Percentiles rank a stretch among this genome's conserved stretches.
Conservation (phyloP, 305 asterid genomes). For the Petunia hybrid region DNA sequence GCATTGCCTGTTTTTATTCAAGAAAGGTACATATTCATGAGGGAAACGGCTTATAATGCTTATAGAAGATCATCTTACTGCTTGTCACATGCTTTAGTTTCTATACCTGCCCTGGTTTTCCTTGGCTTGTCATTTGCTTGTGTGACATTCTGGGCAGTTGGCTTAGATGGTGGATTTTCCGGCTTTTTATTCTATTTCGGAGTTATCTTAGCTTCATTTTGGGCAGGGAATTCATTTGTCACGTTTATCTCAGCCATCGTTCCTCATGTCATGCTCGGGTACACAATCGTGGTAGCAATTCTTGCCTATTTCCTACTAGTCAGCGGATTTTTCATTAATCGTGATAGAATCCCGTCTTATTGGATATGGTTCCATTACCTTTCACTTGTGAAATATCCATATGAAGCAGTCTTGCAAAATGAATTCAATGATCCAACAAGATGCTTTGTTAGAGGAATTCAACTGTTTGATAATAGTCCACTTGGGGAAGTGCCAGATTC, state of each 20-base stretch:
- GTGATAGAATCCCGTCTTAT: slow-evolving; percentile 41
- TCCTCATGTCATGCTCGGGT: slow-evolving; percentile 40
- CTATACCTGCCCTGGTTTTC: slow-evolving; percentile 36
- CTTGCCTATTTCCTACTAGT: slow-evolving; percentile 39
- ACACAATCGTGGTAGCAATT: slow-evolving; percentile 28
- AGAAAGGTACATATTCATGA: slow-evolving; percentile 43
- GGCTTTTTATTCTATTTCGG: slow-evolving; percentile 39
- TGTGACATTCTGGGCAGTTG: slow-evolving; percentile 45
- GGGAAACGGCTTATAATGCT: slow-evolving; percentile 45
- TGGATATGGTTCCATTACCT: slow-evolving; percentile 52
- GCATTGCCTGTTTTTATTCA: slow-evolving; percentile 38
- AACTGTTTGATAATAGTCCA: slow-evolving; percentile 61
- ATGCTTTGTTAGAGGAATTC: slow-evolving; percentile 61
- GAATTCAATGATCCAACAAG: slow-evolving; percentile 51
- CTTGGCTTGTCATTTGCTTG: slow-evolving; percentile 34
- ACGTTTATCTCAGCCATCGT: slow-evolving; percentile 42
- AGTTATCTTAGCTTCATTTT: slow-evolving; percentile 41
- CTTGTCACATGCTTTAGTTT: slow-evolving; percentile 41
- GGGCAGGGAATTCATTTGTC: slow-evolving; percentile 49
- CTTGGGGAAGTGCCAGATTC: slow-evolving; percentile 41
- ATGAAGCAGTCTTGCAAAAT: slow-evolving; percentile 58
- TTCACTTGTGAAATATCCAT: slow-evolving; percentile 58
- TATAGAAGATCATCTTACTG: slow-evolving; percentile 40
- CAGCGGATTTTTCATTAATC: slow-evolving; percentile 40
- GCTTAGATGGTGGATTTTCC: slow-evolving; percentile 40